Percentiles rank a stretch among this genome's conserved stretches.
Conservation (phyloP, 2,329 filamentous ascomycete genomes). For the Bipolaris victoriae region DNA sequence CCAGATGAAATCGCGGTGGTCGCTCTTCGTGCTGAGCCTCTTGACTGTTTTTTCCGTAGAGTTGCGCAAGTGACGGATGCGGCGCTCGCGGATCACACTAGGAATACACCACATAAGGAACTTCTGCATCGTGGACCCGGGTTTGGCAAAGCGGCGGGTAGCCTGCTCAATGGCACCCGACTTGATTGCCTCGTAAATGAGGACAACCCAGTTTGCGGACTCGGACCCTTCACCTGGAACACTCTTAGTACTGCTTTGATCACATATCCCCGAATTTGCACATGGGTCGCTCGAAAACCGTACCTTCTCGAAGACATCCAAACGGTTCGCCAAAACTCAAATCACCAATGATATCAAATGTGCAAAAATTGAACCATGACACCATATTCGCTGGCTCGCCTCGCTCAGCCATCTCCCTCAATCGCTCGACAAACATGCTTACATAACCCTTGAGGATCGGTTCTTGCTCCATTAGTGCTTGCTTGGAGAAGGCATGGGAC, state of each 20-base stretch:
- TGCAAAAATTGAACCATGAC: slow-evolving; percentile 44
- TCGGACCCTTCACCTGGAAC: slow-evolving; percentile 36
- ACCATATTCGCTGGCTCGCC: slow-evolving; percentile 42
- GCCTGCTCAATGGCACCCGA: slow-evolving; percentile 41
- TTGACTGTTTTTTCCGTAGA: slow-evolving; percentile 41
- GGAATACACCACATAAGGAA: slow-evolving; percentile 43
- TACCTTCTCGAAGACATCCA: slow-evolving; percentile 40
- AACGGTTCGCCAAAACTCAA: slow-evolving; percentile 43
- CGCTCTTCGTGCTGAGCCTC: slow-evolving; percentile 36
- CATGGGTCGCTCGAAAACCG: neutral
- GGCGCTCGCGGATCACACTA: slow-evolving; percentile 32
- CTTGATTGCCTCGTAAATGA: slow-evolving; percentile 46
- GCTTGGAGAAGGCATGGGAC: slow-evolving; percentile 51
- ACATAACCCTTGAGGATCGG: slow-evolving; percentile 51
- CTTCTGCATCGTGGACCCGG: slow-evolving; percentile 30
- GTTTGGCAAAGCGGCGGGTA: slow-evolving; percentile 36
- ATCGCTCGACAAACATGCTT: slow-evolving; percentile 47
- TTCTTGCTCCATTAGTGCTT: slow-evolving; percentile 50
- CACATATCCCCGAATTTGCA: neutral
- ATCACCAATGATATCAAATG: slow-evolving; percentile 45
- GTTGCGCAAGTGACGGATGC: slow-evolving; percentile 36
- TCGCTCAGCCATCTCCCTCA: slow-evolving; percentile 44
- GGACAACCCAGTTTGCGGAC: slow-evolving; percentile 43
- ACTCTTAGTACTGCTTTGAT: neutral
- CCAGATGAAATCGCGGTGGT: slow-evolving; percentile 47